A percentile compares a stretch with the other conserved stretches of the same genome.
Evolutionary conservation across 495 filamentous ascomycete genomes (phyloP).

Genomic region (Penicillium maclennaniae): DNA sequence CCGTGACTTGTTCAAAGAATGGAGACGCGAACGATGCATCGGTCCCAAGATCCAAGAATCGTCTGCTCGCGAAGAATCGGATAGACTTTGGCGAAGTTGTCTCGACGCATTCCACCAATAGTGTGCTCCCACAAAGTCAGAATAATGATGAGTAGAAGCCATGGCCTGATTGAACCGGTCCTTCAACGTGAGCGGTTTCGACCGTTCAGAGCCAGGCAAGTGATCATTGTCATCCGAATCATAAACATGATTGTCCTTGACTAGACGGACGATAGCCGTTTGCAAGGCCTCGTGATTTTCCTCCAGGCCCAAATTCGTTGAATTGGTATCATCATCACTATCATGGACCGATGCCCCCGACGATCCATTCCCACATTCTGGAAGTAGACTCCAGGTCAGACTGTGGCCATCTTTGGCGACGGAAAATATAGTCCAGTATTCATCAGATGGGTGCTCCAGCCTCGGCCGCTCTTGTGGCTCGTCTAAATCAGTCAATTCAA

Average conservation of each 20-base stretch:
- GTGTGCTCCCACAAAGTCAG: constrained; percentile 46
- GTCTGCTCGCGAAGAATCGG: constrained; percentile 17
- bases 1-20: constrained; percentile 35
- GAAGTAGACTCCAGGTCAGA: constrained; percentile 65
- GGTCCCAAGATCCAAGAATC: constrained; percentile 44
- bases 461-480: constrained; percentile 31
- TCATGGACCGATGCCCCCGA: constrained; percentile 13
- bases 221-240: constrained; percentile 20
- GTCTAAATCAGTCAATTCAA: constrained; percentile 40
- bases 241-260: constrained; percentile 70
- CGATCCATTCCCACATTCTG: constrained; percentile 16
- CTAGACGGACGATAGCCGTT: constrained; percentile 74
- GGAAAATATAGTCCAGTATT: constrained; percentile 61
- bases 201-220: not conserved
- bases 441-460: constrained; percentile 39
- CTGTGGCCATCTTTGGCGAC: constrained; percentile 66
- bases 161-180: constrained; percentile 41
- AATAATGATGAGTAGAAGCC: constrained; percentile 33
- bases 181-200: constrained; percentile 25
- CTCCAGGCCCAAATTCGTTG: constrained; percentile 64
- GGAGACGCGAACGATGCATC: constrained; percentile 36
- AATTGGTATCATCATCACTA: constrained; percentile 55
- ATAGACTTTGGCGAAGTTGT: constrained; percentile 32
- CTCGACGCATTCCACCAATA: constrained; percentile 49
- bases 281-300: constrained; percentile 82